Evolutionary conservation across 306 rosid genomes (phyloP).

Genomic region (Mimosa pudica): DNA sequence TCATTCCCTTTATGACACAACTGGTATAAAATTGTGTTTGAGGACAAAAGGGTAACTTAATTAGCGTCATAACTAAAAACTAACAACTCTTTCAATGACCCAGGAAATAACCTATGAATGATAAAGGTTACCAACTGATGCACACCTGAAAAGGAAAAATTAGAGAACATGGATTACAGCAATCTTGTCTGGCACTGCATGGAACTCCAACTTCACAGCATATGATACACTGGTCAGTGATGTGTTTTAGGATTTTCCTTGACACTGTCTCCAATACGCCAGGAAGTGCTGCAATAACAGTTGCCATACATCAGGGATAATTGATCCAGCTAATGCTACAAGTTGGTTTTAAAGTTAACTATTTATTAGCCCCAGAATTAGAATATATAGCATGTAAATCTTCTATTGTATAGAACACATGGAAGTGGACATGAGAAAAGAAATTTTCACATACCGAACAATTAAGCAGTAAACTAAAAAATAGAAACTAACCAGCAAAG

Average conservation of each 20-base stretch:
- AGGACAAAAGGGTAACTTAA: neutral
- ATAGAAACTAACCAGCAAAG: conserved; percentile 79
- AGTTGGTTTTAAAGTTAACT: conserved; percentile 12
- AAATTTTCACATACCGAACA: conserved; percentile 11
- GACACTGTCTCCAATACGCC: conserved; percentile 73
- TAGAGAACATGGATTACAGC: conserved; percentile 86
- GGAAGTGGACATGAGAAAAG: conserved; percentile 14
- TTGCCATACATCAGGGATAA: conserved; percentile 34
- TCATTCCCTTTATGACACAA: neutral
- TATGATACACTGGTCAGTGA: conserved; percentile 83
- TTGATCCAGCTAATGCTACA: conserved; percentile 31
- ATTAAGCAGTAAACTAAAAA: conserved; percentile 22
- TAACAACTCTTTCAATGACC: neutral
- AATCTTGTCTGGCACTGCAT: conserved; percentile 82
- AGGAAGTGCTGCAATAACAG: conserved; percentile 74
- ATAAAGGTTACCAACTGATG: conserved; percentile 23
- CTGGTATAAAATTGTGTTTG: conserved; percentile 13
- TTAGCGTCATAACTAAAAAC: conserved; percentile 10
- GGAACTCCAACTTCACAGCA: conserved; percentile 98
- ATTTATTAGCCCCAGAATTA: neutral
- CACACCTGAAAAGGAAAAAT: conserved; percentile 96
- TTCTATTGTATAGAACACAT: neutral
- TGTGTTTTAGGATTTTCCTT: conserved; percentile 76
- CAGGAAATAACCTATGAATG: neutral
- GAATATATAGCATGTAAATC: conserved; percentile 15